Evolutionary conservation across 179 eudicot species (phyloP).

Genomic region (Silene coronaria): DNA sequence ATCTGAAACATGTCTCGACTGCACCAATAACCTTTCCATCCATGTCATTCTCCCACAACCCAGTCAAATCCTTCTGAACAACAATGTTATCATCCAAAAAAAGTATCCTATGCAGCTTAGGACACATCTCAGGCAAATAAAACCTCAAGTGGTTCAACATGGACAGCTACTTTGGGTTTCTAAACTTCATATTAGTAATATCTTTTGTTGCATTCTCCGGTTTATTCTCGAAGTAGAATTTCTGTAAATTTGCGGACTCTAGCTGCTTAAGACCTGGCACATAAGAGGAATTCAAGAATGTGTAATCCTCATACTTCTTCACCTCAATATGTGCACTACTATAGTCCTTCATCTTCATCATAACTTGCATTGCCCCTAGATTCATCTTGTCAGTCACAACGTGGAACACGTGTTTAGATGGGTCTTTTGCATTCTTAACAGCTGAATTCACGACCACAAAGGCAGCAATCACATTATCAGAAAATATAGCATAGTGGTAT

Average conservation of each 20-base stretch:
- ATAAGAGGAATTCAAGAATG: constrained; percentile 74
- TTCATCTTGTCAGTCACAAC: constrained; percentile 95
- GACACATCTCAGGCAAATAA: neutral
- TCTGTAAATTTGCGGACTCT: constrained; percentile 74
- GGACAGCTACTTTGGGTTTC: neutral
- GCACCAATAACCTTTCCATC: constrained; percentile 94
- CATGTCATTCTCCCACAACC: constrained; percentile 85
- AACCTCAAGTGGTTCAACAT: neutral
- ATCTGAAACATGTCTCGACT: constrained; percentile 86
- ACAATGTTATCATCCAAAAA: constrained; percentile 32
- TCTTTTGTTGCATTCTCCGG: constrained; percentile 16
- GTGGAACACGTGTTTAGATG: constrained; percentile 78
- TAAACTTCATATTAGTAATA: neutral
- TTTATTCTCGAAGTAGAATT: constrained; percentile 74
- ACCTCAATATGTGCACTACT: constrained; percentile 83
- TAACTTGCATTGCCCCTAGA: constrained; percentile 93
- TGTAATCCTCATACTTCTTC: constrained; percentile 83
- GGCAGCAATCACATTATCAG: constrained; percentile 81
- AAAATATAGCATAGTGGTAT: constrained; percentile 79
- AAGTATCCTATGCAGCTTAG: neutral
- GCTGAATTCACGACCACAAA: constrained; percentile 89
- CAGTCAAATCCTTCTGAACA: no score
- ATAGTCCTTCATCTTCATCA: constrained; percentile 84
- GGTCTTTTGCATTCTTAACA: constrained; percentile 77
- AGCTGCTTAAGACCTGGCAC: constrained; percentile 84